Evolutionary conservation across 2,329 filamentous ascomycete genomes (phyloP), one percentile per base, ranked within the genome.

Genomic region (Metarhizium brunneum): DNA sequence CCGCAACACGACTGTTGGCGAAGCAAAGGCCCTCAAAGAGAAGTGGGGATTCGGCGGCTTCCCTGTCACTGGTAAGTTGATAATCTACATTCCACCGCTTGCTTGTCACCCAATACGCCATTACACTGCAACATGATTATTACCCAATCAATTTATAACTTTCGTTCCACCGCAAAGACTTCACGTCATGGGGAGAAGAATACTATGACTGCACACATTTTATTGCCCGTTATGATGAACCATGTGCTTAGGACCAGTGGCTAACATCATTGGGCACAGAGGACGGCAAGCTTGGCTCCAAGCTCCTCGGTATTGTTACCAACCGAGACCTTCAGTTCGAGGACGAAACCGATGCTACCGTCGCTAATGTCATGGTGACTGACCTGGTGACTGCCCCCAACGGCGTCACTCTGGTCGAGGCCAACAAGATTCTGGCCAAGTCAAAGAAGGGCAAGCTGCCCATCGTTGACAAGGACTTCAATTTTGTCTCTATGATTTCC

Each of bases 101-200:
- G 32, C 53, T 55, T 51, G 38, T 16, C 29, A 16, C 30, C 47
- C 13, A 18, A 20, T 47, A 53, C 32, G 42, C 57, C 52, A 56
- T 53, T 5, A 63, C 67, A 69, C 25, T 52, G 50, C 56, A 54
- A 64, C 69, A 74, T 91, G 89, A 96, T 96, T 94, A 90, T 80
- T 80, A 83, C 78, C 80, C 54, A 56, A 75, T 78, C 82, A 78
- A 75, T 76, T 77, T 83, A 88, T 96, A 97, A 97, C 94, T 99
- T 99, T 99, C 94, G 94, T 99, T 99, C 94, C 92, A 92, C 94
- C 90, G 90, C 82, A 95, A 86, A 83, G 87, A 88, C 86, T 81
- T 60, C 82, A 50, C 82, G 88, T 90, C 81, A 78, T 96, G 91
- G 83, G 90, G 91, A 96, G 75, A 61, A 58, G 58, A 60, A 61